Conservation (phyloP, 345 rosid species). For the Lumnitzera racemosa region DNA sequence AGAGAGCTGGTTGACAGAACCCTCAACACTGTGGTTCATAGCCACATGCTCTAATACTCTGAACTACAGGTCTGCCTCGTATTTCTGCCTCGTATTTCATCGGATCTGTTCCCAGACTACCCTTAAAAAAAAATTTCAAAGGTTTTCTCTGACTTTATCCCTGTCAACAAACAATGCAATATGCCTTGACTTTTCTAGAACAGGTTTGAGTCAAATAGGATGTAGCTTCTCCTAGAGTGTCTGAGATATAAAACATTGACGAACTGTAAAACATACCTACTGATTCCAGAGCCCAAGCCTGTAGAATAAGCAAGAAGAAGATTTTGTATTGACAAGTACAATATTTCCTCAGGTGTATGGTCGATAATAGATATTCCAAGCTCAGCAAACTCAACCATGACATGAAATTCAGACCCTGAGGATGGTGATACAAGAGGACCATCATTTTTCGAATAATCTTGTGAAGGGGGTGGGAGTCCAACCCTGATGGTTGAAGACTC, state of each 20-base stretch:
- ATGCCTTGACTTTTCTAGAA: too few relatives aligned
- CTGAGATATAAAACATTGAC: slow-evolving; percentile 2
- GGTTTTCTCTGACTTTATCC: too few relatives aligned
- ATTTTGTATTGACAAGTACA: slow-evolving; percentile 79
- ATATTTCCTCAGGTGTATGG: slow-evolving; percentile 92
- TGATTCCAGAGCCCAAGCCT: slow-evolving; percentile 87
- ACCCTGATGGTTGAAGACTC: slow-evolving; percentile 38
- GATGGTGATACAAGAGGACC: slow-evolving; percentile 29
- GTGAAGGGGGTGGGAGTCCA: slow-evolving; percentile 28
- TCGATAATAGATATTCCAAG: slow-evolving; percentile 88
- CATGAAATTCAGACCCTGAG: slow-evolving; percentile 75
- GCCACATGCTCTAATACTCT: too few relatives aligned
- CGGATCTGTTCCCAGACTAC: too few relatives aligned
- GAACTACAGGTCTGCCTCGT: too few relatives aligned
- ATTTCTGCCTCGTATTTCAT: too few relatives aligned
- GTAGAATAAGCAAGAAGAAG: slow-evolving; percentile 81
- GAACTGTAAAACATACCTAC: slow-evolving; percentile 39
- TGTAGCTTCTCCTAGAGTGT: too few relatives aligned
- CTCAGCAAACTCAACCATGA: slow-evolving; percentile 79
- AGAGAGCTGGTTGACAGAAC: too few relatives aligned
- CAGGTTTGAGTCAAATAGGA: too few relatives aligned
- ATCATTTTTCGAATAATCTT: slow-evolving; percentile 38
- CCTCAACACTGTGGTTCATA: too few relatives aligned
- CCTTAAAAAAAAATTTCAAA: too few relatives aligned
- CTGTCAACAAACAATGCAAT: too few relatives aligned